These are phyloP conservation scores for Pyracantha coccinea DNA, from an alignment of 331 rosid genomes.

Conservation along the genomic window DNA sequence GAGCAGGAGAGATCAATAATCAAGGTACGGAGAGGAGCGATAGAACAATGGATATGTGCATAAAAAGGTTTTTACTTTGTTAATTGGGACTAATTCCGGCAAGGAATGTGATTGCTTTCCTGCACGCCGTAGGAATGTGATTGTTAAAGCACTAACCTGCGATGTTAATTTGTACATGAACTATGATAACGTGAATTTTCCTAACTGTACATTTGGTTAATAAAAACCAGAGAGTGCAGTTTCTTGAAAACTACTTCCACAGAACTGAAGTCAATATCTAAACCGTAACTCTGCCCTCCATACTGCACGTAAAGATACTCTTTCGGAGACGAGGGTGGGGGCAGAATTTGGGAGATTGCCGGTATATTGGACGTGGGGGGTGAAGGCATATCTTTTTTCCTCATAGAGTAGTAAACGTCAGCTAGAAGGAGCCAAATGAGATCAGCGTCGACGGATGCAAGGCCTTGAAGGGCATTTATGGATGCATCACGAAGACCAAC, in stretches of 20 bases:
- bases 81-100: too few species aligned
- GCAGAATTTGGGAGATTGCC: constrained; percentile 42
- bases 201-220: constrained; percentile 33
- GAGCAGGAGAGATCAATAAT: too few species aligned
- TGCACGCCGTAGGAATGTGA: too few species aligned
- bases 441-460: constrained; percentile 79
- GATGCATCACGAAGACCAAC: constrained; percentile 71
- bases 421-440: constrained; percentile 92
- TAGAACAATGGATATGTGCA: too few species aligned
- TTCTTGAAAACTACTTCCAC: constrained; percentile 53
- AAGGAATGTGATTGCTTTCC: too few species aligned
- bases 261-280: constrained; percentile 57
- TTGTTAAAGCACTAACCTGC: too few species aligned
- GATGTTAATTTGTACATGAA: background rate
- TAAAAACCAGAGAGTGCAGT: constrained; percentile 31
- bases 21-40: too few species aligned
- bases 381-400: constrained; percentile 30
- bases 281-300: constrained; percentile 75
- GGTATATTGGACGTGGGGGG: constrained; percentile 55
- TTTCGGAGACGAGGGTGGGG: constrained; percentile 50
- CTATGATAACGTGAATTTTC: background rate
- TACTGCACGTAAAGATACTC: constrained; percentile 65
- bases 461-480: constrained; percentile 65
- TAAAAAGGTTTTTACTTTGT: too few species aligned
- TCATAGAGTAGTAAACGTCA: constrained; percentile 67